A percentile compares a stretch with the other conserved stretches of the same genome.
These are phyloP conservation scores for Zygosaccharomyces sapae DNA, from an alignment of 1,139 yeast species.

Conservation along the genomic window DNA sequence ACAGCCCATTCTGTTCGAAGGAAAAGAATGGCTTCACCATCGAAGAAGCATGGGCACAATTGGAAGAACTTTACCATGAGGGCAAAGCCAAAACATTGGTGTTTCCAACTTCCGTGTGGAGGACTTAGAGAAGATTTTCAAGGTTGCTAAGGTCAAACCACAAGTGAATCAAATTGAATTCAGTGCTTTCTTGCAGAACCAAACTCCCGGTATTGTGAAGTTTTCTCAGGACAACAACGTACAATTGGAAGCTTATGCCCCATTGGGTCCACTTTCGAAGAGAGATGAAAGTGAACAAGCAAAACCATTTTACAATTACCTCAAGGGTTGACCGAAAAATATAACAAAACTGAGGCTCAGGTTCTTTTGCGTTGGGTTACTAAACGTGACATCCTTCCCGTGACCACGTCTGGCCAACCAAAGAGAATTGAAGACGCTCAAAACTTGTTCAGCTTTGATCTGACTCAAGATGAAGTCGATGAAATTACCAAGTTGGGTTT, in stretches of 20 bases:
- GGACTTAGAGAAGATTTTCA: conserved; percentile 46
- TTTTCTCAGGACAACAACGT: conserved; percentile 51
- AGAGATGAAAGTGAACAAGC: conserved; percentile 32
- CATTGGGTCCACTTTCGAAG: conserved; percentile 46
- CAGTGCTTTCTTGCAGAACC: conserved; percentile 65
- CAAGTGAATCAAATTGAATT: conserved; percentile 68
- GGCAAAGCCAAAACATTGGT: conserved; percentile 60
- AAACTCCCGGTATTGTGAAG: conserved; percentile 61
- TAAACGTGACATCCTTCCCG: conserved; percentile 60
- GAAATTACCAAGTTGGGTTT: conserved; percentile 42
- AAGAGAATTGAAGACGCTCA: conserved; percentile 56
- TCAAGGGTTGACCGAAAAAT: conserved; percentile 49
- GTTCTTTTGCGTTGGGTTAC: conserved; percentile 66
- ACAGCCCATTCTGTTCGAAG: conserved; percentile 51
- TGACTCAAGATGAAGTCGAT: conserved; percentile 47
- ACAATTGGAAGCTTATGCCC: conserved; percentile 63
- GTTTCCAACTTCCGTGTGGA: conserved; percentile 55
- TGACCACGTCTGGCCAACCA: conserved; percentile 64
- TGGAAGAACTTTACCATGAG: conserved; percentile 45
- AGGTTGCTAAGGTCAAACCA: conserved; percentile 48
- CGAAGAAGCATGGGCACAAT: conserved; percentile 52
- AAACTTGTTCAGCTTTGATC: conserved; percentile 49
- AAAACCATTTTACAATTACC: conserved; percentile 38
- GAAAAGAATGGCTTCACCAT: conserved; percentile 46
- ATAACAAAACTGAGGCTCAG: conserved; percentile 55